phyloP scores from a whole-genome alignment of 1,284 basidiomycete genomes.

The Gomphus bonarii region DNA sequence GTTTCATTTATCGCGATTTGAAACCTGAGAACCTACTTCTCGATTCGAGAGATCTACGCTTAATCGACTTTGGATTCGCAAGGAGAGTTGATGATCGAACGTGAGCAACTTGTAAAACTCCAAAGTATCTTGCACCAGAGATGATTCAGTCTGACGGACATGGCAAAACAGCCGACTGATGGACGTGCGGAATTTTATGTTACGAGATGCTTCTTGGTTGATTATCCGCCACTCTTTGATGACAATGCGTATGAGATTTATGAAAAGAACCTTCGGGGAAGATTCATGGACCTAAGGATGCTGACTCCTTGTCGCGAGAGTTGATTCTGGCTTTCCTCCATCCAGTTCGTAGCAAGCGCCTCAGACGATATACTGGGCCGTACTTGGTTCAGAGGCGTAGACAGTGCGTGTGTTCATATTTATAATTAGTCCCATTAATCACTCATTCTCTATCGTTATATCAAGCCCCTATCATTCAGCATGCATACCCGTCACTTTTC shows the following conservation, averaged over 20 bases:
- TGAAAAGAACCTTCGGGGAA: constrained; percentile 88
- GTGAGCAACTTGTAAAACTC: constrained; percentile 97
- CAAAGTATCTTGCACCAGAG: constrained; percentile 93
- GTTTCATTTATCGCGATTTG: constrained; percentile 97
- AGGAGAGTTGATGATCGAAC: constrained; percentile 98
- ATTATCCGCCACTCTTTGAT: constrained; percentile 90
- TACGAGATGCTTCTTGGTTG: constrained; percentile 98
- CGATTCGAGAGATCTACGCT: constrained; percentile 89
- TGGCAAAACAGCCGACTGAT: constrained; percentile 99
- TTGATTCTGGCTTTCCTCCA: constrained; percentile 82
- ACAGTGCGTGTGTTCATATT: constrained; percentile 36
- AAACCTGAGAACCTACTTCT: constrained; percentile 97
- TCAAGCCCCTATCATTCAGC: constrained; percentile 74
- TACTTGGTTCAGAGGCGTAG: constrained; percentile 91
- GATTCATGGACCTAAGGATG: constrained; percentile 84
- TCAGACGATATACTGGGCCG: constrained; percentile 90
- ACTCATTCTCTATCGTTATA: constrained; percentile 7
- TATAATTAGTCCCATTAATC: constrained; percentile 22
- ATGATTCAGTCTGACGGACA: constrained; percentile 97
- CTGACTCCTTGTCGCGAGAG: constrained; percentile 61
- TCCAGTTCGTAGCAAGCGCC: constrained; percentile 84
- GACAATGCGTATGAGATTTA: constrained; percentile 89
- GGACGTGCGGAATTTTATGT: constrained; percentile 92
- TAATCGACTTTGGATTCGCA: constrained; percentile 98
- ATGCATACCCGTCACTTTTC: constrained; percentile 74